phyloP scores from a whole-genome alignment of 345 rosid species.

The Euphorbia peplus region DNA sequence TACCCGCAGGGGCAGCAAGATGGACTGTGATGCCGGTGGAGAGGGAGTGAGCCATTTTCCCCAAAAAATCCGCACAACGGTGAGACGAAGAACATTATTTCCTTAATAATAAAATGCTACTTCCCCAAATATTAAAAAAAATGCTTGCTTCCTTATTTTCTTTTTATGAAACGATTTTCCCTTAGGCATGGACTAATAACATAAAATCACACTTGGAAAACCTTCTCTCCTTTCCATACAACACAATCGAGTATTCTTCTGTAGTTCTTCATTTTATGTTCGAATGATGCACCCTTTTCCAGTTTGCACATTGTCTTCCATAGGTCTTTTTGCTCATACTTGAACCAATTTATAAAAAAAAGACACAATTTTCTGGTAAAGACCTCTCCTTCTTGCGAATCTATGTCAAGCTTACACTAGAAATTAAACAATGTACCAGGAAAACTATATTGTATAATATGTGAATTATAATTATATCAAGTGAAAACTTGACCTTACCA shows the following conservation, averaged over 20 bases:
- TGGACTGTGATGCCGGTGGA: too few relatives aligned
- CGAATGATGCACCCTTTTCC: not conserved
- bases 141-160: too few relatives aligned
- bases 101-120: too few relatives aligned
- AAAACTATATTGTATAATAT: not conserved
- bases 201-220: too few relatives aligned
- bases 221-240: too few relatives aligned
- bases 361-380: not conserved
- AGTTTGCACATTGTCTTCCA: not conserved
- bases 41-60: too few relatives aligned
- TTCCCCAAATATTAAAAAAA: too few relatives aligned
- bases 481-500: not conserved
- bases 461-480: not conserved
- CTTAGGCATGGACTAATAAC: too few relatives aligned
- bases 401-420: not conserved
- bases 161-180: too few relatives aligned
- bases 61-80: too few relatives aligned
- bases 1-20: too few relatives aligned
- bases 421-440: not conserved
- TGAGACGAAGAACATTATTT: too few relatives aligned
- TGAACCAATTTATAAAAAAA: not conserved
- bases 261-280: not conserved
- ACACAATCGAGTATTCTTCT: not conserved
- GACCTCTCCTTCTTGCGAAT: not conserved
- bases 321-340: not conserved